Evolutionary conservation across 2,329 filamentous ascomycete genomes (phyloP).

Genomic region (Akanthomyces muscarius): DNA sequence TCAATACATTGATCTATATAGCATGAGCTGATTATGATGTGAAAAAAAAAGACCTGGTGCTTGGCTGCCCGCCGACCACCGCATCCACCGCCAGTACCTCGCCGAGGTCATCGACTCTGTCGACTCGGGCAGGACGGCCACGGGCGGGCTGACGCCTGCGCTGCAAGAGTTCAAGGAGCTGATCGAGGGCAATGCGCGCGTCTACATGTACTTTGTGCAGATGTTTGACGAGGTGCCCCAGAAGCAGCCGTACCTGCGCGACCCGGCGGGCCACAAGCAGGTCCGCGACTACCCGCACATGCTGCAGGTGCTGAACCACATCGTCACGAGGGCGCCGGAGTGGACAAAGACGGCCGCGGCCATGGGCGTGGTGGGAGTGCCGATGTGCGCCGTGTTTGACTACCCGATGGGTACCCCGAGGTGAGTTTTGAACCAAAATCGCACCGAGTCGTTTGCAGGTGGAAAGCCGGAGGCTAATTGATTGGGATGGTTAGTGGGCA

Average conservation of each 20-base stretch:
- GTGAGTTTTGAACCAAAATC: conserved; percentile 23
- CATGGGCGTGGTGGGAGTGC: conserved; percentile 14
- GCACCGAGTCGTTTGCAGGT: too few relatives aligned
- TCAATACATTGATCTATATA: neutral
- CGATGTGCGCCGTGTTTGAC: conserved; percentile 25
- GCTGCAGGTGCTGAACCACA: conserved; percentile 61
- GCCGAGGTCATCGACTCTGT: conserved; percentile 51
- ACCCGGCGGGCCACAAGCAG: conserved; percentile 59
- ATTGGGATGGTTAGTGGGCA: conserved; percentile 34
- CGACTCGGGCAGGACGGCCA: conserved; percentile 30
- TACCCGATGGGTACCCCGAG: conserved; percentile 54
- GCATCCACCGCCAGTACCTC: conserved; percentile 62
- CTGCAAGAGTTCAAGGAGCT: conserved; percentile 61
- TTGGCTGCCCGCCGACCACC: conserved; percentile 63
- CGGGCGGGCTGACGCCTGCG: conserved; percentile 52
- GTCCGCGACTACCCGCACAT: conserved; percentile 65
- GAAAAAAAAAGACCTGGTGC: conserved; percentile 38
- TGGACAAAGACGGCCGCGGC: conserved; percentile 48
- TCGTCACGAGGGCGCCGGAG: conserved; percentile 47
- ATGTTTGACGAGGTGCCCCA: conserved; percentile 67
- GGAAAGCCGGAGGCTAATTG: neutral
- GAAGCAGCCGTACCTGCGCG: conserved; percentile 55
- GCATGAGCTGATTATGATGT: too few relatives aligned
- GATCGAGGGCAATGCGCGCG: conserved; percentile 59
- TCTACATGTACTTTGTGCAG: conserved; percentile 62